Base-by-base conservation (phyloP, 1,284 basidiomycete genomes). In the Macrocystidia cucumis region DNA sequence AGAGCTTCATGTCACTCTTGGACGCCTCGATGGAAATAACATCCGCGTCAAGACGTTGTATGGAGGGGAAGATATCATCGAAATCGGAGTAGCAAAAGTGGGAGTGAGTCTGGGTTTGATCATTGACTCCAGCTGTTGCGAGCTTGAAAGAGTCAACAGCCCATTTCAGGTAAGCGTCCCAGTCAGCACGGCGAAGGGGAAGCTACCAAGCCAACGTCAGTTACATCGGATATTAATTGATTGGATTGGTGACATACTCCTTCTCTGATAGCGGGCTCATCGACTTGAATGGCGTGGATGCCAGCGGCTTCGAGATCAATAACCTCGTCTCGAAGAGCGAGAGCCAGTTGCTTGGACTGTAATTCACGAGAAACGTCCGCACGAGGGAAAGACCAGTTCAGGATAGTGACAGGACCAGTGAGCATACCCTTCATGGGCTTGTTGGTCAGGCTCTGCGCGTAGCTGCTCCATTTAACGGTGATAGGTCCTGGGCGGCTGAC, bases 301-400 rank as follows among this genome's bases (percentile, higher is more conserved):
- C 92, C 92, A 42, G 91, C 96, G 62, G 88, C 87, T 73, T 98
- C 93, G 52, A 98, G 88, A 69, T 99, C 96, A 50, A 90, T 52
- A 46, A 99, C 96, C 69, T 99, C 96, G 58, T 98, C 96, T 52
- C 96, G 93, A 55, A 99, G 90, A 42, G 96, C 88, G 45, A 99
- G 79, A 39, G 96, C 96, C 52, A 99, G 84, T 67, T 99, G 96
- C 74, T 93, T 92, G 60, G 91, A 92, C 72, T 99, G 96, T 45
- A 95, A 62, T 69, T 98, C 96, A 63, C 91, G 90, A 43, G 87
- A 79, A 54, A 98, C 86, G 62, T 99, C 96, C 50, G 91, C 91
- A 68, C 96, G 95, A 55, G 96, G 96, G 95, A 98, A 99, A 28
- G 96, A 98, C 96, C 96, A 98, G 78, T 98, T 98, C 63, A 98